Evolutionary conservation across 2,329 filamentous ascomycete genomes (phyloP).

Genomic region (Colletotrichum neosansevieriae): DNA sequence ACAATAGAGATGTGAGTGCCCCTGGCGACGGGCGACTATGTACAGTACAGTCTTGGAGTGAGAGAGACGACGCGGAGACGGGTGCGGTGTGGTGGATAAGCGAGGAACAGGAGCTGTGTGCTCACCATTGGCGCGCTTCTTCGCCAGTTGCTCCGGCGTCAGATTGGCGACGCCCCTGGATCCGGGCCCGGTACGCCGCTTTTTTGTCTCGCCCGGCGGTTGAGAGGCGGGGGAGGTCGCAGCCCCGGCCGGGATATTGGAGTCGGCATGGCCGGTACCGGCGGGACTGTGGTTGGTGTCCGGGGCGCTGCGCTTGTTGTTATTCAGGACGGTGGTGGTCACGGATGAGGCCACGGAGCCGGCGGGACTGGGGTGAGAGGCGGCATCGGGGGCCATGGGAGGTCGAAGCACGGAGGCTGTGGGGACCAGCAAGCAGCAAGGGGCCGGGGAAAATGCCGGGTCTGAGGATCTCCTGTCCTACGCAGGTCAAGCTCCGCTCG

Average conservation of each 20-base stretch:
- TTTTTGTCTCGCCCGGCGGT: constrained; percentile 51
- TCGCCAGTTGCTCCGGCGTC: constrained; percentile 80
- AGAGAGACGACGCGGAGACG: constrained; percentile 45
- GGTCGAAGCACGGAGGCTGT: background rate
- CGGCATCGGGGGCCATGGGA: constrained; percentile 39
- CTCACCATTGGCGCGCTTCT: constrained; percentile 71
- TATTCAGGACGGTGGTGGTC: constrained; percentile 19
- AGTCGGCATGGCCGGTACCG: constrained; percentile 26
- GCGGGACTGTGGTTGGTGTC: constrained; percentile 29
- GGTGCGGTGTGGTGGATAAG: background rate
- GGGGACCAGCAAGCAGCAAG: background rate
- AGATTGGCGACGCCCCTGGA: constrained; percentile 70
- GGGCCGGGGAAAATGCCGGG: background rate
- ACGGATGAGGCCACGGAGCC: constrained; percentile 38
- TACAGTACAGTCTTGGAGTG: background rate
- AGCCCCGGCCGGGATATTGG: constrained; percentile 9
- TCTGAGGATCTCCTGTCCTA: constrained; percentile 3
- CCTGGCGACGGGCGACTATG: background rate
- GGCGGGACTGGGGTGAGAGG: constrained; percentile 39
- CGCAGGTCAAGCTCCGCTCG: constrained; percentile 24
- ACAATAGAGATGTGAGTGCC: background rate
- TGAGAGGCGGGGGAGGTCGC: constrained; percentile 29
- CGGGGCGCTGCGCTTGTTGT: constrained; percentile 36
- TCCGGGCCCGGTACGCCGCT: constrained; percentile 58
- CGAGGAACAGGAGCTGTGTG: constrained; percentile 28